A percentile compares a stretch with the other conserved stretches of the same genome.
Conservation (phyloP, 768 basidiomycete genomes). For the Boletales sp. region DNA sequence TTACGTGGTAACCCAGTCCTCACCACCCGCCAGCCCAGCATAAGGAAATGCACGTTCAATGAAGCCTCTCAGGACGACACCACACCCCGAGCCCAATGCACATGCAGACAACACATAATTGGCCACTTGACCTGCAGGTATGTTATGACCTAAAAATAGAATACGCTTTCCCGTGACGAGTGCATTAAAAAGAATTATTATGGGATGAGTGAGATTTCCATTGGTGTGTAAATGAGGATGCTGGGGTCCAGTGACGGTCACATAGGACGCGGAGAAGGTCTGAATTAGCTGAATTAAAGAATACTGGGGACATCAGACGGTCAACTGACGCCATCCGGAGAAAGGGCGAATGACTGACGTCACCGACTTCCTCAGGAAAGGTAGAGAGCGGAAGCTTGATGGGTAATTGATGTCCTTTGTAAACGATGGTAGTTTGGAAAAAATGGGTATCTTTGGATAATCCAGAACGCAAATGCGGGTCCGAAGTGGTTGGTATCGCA, state of each 20-base stretch:
- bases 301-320: conserved; percentile 51
- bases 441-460: conserved; percentile 89
- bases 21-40: conserved; percentile 82
- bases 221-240: conserved; percentile 95
- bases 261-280: conserved; percentile 63
- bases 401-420: conserved; percentile 80
- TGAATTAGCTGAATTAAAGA: conserved; percentile 88
- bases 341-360: conserved; percentile 51
- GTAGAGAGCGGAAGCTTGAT: conserved; percentile 88
- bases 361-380: conserved; percentile 94
- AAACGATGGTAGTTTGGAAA: conserved; percentile 81
- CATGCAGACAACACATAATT: conserved; percentile 92
- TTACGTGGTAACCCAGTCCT: conserved; percentile 88
- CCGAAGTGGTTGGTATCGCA: conserved; percentile 41
- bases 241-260: conserved; percentile 63
- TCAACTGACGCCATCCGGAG: conserved; percentile 9
- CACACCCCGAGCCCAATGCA: conserved; percentile 89
- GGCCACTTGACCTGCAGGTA: conserved; percentile 88
- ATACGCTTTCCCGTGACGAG: conserved; percentile 94
- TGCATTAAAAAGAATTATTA: conserved; percentile 95
- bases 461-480: conserved; percentile 46
- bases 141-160: conserved; percentile 87
- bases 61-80: conserved; percentile 78
- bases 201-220: conserved; percentile 86
- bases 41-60: conserved; percentile 94